Conservation (phyloP, 2,329 filamentous ascomycete species). For the Fusarium nygamai region DNA sequence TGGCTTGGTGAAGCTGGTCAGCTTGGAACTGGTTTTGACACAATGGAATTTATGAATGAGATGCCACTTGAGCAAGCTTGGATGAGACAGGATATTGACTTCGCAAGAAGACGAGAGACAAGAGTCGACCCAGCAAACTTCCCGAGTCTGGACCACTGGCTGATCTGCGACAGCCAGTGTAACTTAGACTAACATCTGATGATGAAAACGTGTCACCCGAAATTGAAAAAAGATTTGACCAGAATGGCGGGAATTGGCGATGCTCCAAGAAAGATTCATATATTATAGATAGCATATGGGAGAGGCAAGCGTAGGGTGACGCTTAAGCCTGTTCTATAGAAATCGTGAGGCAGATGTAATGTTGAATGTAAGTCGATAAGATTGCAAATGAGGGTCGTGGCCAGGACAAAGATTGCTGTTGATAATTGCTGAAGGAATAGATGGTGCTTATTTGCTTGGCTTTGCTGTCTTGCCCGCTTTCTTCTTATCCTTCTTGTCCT, state of each 20-base stretch:
- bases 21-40: background rate
- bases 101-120: background rate
- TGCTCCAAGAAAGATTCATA: constrained; percentile 6
- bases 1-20: background rate
- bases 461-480: constrained; percentile 48
- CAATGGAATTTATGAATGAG: background rate
- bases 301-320: background rate
- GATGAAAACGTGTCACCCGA: background rate
- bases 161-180: background rate
- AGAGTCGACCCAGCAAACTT: constrained; percentile 14
- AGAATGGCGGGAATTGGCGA: background rate
- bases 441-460: background rate
- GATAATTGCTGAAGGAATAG: background rate
- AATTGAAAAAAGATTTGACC: background rate
- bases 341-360: background rate
- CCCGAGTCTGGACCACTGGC: constrained; percentile 34
- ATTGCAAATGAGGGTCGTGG: background rate
- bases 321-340: background rate
- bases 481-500: constrained; percentile 54
- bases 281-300: constrained; percentile 22
- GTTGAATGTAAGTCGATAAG: background rate
- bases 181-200: background rate
- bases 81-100: background rate
- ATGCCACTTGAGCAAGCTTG: background rate
- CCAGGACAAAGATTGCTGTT: background rate